Evolutionary conservation across 129 eudicot species (phyloP), one percentile per base, ranked within the genome.

Genomic region (Mikania micrantha): DNA sequence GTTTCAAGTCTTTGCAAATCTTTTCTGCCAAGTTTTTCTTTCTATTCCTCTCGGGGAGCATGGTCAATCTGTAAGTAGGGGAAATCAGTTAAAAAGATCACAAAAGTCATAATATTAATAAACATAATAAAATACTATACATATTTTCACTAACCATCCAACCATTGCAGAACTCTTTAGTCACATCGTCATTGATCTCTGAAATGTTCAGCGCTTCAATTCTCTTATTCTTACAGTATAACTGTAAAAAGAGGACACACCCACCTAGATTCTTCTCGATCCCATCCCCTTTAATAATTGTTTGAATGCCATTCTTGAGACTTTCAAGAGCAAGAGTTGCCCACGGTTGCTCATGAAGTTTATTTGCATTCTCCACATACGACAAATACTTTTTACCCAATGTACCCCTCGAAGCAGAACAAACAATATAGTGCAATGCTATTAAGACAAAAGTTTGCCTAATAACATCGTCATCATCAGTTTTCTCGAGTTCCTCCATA

Each of bases 61-160:
- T 58, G 64, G 39, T 58, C 40, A 28, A 58, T n/a, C n/a, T 58
- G 64, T 58, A 58, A 58, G n/a, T 58, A 58, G 64, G 40, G 40
- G 64, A 29, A 28, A 28, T 29, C 40, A 28, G 41, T 28, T 58
- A 58, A 58, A 58, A 58, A 9, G 53, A 27, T 58, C 64, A 58
- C 64, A 58, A 29, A 58, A 28, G 21, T 58, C 64, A 5, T 12
- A 58, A 28, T 58, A 58, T 21, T 58, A 58, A 28, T 29, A 29
- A 29, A 28, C 20, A 28, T 28, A 58, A 58, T 58, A 58, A 58
- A 58, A 58, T 58, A 58, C 10, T 20, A 9, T 11, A 58, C 40
- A 58, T 21, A 58, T 25, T 29, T 58, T 58, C 64, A 58, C 40
- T 58, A 58, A 58, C 64, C 64, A 58, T 58, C 64, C 64, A 29